Percentiles rank a stretch among this genome's conserved stretches.
Evolutionary conservation across 2,329 filamentous ascomycete genomes (phyloP).

Genomic region (Epicoccum sorghinum): DNA sequence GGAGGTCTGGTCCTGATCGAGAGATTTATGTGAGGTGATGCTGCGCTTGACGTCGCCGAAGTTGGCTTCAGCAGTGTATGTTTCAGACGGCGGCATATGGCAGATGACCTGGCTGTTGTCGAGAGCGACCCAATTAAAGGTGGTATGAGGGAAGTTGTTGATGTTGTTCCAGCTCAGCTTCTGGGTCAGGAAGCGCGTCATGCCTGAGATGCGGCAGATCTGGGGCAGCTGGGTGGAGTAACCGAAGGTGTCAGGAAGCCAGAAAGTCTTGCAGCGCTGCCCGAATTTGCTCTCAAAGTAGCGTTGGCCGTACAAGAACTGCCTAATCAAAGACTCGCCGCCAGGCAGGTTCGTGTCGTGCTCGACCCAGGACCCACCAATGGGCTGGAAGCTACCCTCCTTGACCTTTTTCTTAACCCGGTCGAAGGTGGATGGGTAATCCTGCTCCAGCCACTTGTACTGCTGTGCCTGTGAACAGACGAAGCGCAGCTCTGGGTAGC

Average conservation of each 20-base stretch:
- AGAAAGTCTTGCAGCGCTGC: constrained; percentile 86
- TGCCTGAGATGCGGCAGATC: constrained; percentile 89
- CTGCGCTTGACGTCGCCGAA: constrained; percentile 94
- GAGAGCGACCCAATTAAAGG: constrained; percentile 96
- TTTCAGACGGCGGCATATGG: constrained; percentile 95
- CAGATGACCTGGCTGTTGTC: constrained; percentile 97
- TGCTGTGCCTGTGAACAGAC: constrained; percentile 94
- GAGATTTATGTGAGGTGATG: constrained; percentile 89
- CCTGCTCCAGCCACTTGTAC: constrained; percentile 93
- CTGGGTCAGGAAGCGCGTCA: constrained; percentile 96
- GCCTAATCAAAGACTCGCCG: constrained; percentile 89
- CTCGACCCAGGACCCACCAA: constrained; percentile 98
- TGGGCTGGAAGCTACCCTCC: constrained; percentile 88
- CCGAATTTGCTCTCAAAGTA: constrained; percentile 96
- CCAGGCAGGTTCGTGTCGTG: constrained; percentile 98
- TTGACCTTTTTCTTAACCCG: constrained; percentile 91
- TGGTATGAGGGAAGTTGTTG: constrained; percentile 98
- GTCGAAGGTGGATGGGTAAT: constrained; percentile 87
- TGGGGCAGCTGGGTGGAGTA: constrained; percentile 96
- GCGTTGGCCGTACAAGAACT: constrained; percentile 94
- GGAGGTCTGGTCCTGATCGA: constrained; percentile 90
- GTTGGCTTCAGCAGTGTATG: constrained; percentile 91
- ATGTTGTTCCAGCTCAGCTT: constrained; percentile 99
- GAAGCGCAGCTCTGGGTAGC: constrained; percentile 93
- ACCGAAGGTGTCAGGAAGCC: constrained; percentile 97